Evolutionary conservation across 2,329 filamentous ascomycete genomes (phyloP).

Genomic region (Fusarium metavorans): DNA sequence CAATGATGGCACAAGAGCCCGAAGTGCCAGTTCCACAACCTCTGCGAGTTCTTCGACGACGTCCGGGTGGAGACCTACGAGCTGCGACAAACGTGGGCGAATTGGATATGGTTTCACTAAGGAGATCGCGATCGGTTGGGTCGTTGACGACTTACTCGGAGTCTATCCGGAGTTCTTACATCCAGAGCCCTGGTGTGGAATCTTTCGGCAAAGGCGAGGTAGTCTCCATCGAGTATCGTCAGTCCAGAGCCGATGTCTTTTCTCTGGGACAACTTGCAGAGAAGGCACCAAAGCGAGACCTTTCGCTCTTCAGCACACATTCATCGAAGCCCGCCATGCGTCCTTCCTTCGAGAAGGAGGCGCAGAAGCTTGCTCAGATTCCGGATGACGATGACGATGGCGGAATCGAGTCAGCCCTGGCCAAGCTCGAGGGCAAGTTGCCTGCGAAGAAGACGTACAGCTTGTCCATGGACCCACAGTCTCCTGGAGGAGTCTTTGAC

Average conservation of each 20-base stretch:
- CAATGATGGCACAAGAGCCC: slow-evolving; percentile 59
- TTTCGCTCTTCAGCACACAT: slow-evolving; percentile 71
- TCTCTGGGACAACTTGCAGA: slow-evolving; percentile 71
- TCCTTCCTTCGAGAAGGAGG: slow-evolving; percentile 88
- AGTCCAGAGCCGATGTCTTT: slow-evolving; percentile 59
- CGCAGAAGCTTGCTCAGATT: slow-evolving; percentile 86
- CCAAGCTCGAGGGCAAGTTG: slow-evolving; percentile 92
- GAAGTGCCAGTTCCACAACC: slow-evolving; percentile 59
- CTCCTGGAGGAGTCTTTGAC: slow-evolving; percentile 22
- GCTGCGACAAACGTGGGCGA: slow-evolving; percentile 75
- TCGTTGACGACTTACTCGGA: slow-evolving; percentile 72
- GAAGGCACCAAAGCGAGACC: slow-evolving; percentile 56
- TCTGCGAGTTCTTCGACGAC: slow-evolving; percentile 74
- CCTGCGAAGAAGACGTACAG: slow-evolving; percentile 62
- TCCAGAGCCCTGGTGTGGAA: slow-evolving; percentile 55
- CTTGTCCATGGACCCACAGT: slow-evolving; percentile 50
- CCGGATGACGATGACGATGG: slow-evolving; percentile 86
- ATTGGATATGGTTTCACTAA: slow-evolving; percentile 61
- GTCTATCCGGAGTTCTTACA: slow-evolving; percentile 69
- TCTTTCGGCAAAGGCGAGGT: slow-evolving; percentile 42
- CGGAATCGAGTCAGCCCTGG: slow-evolving; percentile 89
- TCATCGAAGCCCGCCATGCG: slow-evolving; percentile 73
- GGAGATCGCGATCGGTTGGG: slow-evolving; percentile 68
- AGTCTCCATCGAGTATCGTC: slow-evolving; percentile 33
- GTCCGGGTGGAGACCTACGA: slow-evolving; percentile 80